Conservation (phyloP, 768 basidiomycete genomes). For the Lyophyllum atratum region DNA sequence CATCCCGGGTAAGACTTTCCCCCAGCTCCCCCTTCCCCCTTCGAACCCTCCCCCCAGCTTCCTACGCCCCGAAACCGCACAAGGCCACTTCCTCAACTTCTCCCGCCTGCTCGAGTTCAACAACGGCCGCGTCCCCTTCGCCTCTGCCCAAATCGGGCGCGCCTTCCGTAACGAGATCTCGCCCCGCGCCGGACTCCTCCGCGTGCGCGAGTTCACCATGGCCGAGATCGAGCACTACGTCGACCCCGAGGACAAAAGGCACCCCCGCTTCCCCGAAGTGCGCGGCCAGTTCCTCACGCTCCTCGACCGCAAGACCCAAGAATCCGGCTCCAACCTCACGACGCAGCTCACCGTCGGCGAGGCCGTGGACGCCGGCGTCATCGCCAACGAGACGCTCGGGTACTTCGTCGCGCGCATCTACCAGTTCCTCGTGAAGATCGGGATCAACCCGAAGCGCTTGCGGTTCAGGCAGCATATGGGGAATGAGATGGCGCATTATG, state of each 20-base stretch:
- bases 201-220: slow-evolving; percentile 99
- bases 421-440: slow-evolving; percentile 88
- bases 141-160: slow-evolving; percentile 94
- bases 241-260: slow-evolving; percentile 90
- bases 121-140: slow-evolving; percentile 94
- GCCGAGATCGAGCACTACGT: slow-evolving; percentile 99
- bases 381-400: slow-evolving; percentile 96
- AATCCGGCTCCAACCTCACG: slow-evolving; percentile 66
- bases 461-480: slow-evolving; percentile 98
- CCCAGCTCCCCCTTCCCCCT: neutral
- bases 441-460: slow-evolving; percentile 79
- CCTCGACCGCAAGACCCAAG: slow-evolving; percentile 84
- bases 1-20: slow-evolving; percentile 74
- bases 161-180: slow-evolving; percentile 99
- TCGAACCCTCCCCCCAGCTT: slow-evolving; percentile 48
- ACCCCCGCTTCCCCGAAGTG: slow-evolving; percentile 81
- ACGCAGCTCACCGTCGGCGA: slow-evolving; percentile 79
- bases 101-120: slow-evolving; percentile 96
- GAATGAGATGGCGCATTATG: slow-evolving; percentile 99
- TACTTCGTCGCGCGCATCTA: slow-evolving; percentile 95
- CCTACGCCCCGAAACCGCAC: slow-evolving; percentile 97
- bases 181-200: slow-evolving; percentile 92
- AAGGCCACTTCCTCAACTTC: slow-evolving; percentile 99
- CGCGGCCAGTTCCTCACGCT: slow-evolving; percentile 74
- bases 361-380: slow-evolving; percentile 81